Percentiles rank a stretch among this genome's conserved stretches.
These are phyloP conservation scores for Podaxis rugospora DNA, from an alignment of 768 basidiomycete genomes.

Conservation along the genomic window DNA sequence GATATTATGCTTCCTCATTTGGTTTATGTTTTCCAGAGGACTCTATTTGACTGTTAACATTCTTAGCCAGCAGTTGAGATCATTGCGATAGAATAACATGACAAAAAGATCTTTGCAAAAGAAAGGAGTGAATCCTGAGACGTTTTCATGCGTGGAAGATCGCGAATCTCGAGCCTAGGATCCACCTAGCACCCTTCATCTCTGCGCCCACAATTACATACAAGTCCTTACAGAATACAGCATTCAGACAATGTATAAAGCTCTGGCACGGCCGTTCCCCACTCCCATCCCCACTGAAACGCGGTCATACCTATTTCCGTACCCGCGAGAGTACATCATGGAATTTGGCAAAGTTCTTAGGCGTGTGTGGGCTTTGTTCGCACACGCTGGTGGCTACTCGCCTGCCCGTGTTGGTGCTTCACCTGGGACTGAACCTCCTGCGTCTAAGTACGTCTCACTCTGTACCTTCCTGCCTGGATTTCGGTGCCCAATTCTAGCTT, in stretches of 20 bases:
- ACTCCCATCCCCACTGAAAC: not conserved
- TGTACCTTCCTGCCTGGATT: not conserved
- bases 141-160: not conserved
- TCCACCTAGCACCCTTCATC: not conserved
- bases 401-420: not conserved
- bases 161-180: not conserved
- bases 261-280: not conserved
- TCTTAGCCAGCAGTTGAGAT: not conserved
- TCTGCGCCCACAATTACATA: conserved; percentile 9
- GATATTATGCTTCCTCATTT: not conserved
- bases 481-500: not conserved
- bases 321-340: not conserved
- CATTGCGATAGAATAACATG: not conserved
- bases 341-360: not conserved
- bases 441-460: not conserved
- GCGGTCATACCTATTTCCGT: not conserved
- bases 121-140: not conserved
- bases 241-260: not conserved
- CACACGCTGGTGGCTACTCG: not conserved
- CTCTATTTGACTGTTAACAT: too few species aligned
- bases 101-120: not conserved
- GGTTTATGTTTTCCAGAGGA: not conserved
- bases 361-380: not conserved
- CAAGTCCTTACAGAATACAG: conserved; percentile 2
- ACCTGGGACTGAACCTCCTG: not conserved